Evolutionary conservation across 2,329 filamentous ascomycete genomes (phyloP).

Genomic region (Xylaria multiplex): DNA sequence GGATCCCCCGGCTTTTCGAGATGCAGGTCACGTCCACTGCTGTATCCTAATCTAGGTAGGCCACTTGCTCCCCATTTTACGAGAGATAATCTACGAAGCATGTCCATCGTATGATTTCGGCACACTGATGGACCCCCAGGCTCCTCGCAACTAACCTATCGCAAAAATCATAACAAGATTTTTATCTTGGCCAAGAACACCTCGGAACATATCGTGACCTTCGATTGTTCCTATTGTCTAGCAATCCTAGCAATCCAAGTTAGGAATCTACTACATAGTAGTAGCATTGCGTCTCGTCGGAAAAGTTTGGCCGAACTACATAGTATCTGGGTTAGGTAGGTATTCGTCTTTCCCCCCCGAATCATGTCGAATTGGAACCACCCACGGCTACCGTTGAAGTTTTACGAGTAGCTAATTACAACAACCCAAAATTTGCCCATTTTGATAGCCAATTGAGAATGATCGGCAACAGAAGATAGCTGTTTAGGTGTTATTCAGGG

Average conservation of each 20-base stretch:
- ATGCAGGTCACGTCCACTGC: slow-evolving; percentile 6
- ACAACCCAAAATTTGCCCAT: background rate
- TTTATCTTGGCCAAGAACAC: slow-evolving; percentile 9
- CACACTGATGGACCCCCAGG: slow-evolving; percentile 3
- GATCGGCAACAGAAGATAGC: slow-evolving; percentile 6
- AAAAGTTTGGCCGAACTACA: background rate
- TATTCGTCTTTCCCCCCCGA: background rate
- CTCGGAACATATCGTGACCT: slow-evolving; percentile 11
- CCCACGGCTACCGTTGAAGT: background rate
- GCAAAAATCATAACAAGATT: background rate
- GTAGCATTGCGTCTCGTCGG: no score
- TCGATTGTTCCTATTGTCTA: slow-evolving; percentile 7
- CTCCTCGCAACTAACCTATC: slow-evolving; percentile 1
- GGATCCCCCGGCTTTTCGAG: slow-evolving; percentile 16
- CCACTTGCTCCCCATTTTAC: slow-evolving; percentile 7
- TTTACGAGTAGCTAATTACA: slow-evolving; percentile 3
- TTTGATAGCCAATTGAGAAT: slow-evolving; percentile 14
- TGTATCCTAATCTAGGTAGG: background rate
- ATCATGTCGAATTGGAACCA: background rate
- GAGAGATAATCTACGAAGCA: slow-evolving; percentile 12
- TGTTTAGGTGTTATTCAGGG: slow-evolving; percentile 26
- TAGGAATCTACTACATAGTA: background rate
- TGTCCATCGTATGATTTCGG: slow-evolving; percentile 28
- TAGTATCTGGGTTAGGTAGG: no score
- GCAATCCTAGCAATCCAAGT: background rate